These are phyloP conservation scores for Citrus maxima DNA, from an alignment of 345 rosid genomes.

Conservation along the genomic window DNA sequence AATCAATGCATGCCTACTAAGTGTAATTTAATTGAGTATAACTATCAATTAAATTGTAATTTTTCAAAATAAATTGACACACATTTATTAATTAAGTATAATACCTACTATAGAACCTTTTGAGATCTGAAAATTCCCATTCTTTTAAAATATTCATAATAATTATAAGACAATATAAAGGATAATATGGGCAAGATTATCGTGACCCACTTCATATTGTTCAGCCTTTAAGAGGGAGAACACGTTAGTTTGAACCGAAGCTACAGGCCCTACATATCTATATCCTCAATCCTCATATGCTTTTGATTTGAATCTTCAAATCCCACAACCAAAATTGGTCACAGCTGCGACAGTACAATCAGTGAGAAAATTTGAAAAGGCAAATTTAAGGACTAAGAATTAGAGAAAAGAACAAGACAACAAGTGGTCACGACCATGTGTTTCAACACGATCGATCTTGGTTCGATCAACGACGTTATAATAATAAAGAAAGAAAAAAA, in stretches of 20 bases:
- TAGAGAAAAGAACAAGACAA: neutral
- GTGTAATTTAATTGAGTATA: too few species aligned
- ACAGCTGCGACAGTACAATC: neutral
- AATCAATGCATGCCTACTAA: too few species aligned
- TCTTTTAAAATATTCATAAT: neutral
- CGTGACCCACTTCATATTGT: neutral
- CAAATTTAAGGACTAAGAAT: neutral
- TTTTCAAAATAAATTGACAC: too few species aligned
- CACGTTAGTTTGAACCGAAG: conserved; percentile 1
- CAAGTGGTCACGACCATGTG: conserved; percentile 14
- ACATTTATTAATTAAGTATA: too few species aligned
- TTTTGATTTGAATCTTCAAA: neutral
- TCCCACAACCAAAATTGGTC: neutral
- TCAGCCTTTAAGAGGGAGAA: neutral
- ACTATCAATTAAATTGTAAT: too few species aligned
- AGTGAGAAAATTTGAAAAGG: neutral
- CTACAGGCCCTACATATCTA: conserved; percentile 1
- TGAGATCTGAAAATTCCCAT: too few species aligned
- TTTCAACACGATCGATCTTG: conserved; percentile 10
- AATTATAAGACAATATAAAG: neutral
- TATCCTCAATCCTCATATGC: neutral
- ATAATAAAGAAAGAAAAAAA: neutral
- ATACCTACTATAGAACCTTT: too few species aligned
- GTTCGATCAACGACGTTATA: conserved; percentile 10
- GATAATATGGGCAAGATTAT: neutral